These are phyloP conservation scores for Crithidia brevicula DNA, from an alignment of 208 protist genomes.

Conservation along the genomic window DNA sequence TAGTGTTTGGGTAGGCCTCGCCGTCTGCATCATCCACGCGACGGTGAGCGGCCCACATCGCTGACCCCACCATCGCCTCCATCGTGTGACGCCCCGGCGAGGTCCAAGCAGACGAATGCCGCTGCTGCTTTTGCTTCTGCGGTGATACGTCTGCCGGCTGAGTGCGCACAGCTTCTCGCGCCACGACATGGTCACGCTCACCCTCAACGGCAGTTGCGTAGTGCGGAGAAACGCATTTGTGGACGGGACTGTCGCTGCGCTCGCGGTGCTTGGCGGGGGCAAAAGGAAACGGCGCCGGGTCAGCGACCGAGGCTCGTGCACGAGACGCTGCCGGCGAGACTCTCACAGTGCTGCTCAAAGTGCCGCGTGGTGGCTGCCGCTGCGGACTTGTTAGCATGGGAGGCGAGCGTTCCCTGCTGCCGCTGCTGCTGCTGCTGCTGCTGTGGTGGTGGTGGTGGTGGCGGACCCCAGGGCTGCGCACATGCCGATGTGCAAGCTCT, in stretches of 20 bases:
- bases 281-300: constrained; percentile 16
- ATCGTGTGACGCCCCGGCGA: constrained; percentile 13
- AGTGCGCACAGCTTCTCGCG: no score
- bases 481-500: no score
- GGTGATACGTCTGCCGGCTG: neutral
- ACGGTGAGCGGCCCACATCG: constrained; percentile 26
- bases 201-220: no score
- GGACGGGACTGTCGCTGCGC: constrained; percentile 5
- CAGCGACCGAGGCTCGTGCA: neutral
- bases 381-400: constrained; percentile 13
- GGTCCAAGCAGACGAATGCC: neutral
- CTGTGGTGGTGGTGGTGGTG: neutral
- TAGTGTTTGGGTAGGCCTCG: neutral
- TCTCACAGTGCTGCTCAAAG: no score
- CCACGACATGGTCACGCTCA: neutral
- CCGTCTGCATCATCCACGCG: neutral
- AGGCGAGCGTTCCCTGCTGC: neutral
- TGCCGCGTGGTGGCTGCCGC: no score
- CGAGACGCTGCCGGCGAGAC: neutral
- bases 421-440: constrained; percentile 1
- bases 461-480: neutral
- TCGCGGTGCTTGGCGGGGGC: neutral
- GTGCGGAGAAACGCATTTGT: no score
- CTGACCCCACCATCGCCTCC: constrained; percentile 13
- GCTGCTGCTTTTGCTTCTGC: neutral